Evolutionary conservation across 495 filamentous ascomycete species (phyloP), one percentile per base, ranked within the genome.

Genomic region (Annulohypoxylon maeteangense): DNA sequence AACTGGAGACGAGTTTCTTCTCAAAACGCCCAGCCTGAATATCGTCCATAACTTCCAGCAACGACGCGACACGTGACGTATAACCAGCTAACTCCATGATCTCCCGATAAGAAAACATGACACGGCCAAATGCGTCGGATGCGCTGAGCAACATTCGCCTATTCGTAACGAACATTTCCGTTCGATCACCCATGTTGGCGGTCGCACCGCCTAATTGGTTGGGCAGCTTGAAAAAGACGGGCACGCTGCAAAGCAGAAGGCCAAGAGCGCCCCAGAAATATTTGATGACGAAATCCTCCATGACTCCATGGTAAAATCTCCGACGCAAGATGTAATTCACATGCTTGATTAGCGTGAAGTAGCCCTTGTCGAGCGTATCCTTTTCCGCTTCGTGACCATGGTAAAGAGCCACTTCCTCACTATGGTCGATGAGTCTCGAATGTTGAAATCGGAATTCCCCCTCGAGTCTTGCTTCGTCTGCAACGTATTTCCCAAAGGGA

Each of bases 281-380:
- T 81, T 99, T 99, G 74, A 98, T 95, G 12, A 98, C 92, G 81
- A 97, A 99, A 77, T 99, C 95, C 77, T 99, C 96, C 95, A 98
- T 98, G 68, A 99, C 90, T 11, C 93, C 94, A 75, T 99, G 93
- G 77, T 97, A 98, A 71, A 99, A 90, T 27, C 95, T 87, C 63
- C 93, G 83, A 34, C 94, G 86, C 42, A 99, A 81, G 71, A 98
- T 97, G 74, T 95, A 93, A 76, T 99, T 99, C 76, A 98, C 94
- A 81, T 98, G 96, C 79, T 97, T 98, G 79, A 99, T 99, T 7
- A 99, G 83, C 4, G 96, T 98, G 78, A 99, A 99, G 76, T 99
- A 99, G 18, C 95, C 95, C 81, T 98, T 98, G 77, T 99, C 95
- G 23, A 99, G 82, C 0, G 92, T 97, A 78, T 98, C 94, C 80